phyloP scores from a whole-genome alignment of 345 rosid genomes.

The Angophora floribunda region DNA sequence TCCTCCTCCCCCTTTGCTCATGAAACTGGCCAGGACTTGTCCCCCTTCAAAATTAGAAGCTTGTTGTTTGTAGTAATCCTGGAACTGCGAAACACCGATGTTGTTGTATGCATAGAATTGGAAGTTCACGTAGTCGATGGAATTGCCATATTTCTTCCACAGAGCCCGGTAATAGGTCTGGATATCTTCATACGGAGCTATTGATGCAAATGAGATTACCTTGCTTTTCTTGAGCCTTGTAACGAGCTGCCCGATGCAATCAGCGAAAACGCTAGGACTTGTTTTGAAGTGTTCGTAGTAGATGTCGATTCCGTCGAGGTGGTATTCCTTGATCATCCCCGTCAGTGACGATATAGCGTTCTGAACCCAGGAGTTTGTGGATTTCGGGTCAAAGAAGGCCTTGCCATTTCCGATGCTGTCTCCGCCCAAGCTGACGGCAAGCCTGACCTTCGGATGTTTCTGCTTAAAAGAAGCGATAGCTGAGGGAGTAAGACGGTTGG shows the following conservation, averaged over 20 bases:
- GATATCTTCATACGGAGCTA: conserved; percentile 35
- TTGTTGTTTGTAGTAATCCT: conserved; percentile 16
- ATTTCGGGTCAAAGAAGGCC: conserved; percentile 19
- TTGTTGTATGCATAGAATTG: conserved; percentile 33
- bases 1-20: conserved; percentile 16
- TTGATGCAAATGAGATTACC: conserved; percentile 22
- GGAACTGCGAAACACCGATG: conserved; percentile 12
- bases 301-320: conserved; percentile 28
- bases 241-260: conserved; percentile 28
- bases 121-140: conserved; percentile 33
- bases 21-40: conserved; percentile 12
- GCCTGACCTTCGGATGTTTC: conserved; percentile 14
- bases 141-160: conserved; percentile 29
- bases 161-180: conserved; percentile 27
- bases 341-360: conserved; percentile 32
- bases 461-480: conserved; percentile 21
- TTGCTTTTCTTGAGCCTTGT: conserved; percentile 14
- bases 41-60: conserved; percentile 15
- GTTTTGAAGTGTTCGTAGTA: conserved; percentile 29
- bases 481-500: conserved; percentile 13
- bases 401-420: conserved; percentile 1
- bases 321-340: conserved; percentile 12
- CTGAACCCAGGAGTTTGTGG: conserved; percentile 21
- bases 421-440: conserved; percentile 30
- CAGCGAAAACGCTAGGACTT: conserved; percentile 14